phyloP scores from a whole-genome alignment of 2,329 filamentous ascomycete genomes.

The Fusarium circinatum region DNA sequence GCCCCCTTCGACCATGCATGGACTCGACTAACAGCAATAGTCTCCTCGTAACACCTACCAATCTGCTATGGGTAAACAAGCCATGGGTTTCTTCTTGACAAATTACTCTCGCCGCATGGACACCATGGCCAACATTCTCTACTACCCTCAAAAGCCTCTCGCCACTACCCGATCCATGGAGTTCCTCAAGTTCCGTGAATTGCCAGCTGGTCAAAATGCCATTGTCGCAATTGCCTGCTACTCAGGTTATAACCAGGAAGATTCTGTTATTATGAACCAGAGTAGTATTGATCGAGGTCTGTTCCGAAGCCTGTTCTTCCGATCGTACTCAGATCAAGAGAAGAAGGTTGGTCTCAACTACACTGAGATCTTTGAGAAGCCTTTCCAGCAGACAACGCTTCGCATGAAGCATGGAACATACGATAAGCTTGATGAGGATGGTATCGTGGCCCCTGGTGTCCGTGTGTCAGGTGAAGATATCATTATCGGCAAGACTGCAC shows the following conservation, averaged over 20 bases:
- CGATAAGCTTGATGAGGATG: conserved; percentile 97
- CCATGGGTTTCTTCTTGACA: conserved; percentile 98
- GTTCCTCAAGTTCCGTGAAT: conserved; percentile 96
- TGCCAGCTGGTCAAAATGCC: conserved; percentile 96
- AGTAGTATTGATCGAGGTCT: conserved; percentile 97
- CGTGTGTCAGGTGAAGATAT: conserved; percentile 98
- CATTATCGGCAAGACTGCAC: conserved; percentile 98
- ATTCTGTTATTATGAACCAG: conserved; percentile 99
- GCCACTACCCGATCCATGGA: conserved; percentile 98
- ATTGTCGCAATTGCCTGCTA: conserved; percentile 98
- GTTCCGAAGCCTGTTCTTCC: conserved; percentile 97
- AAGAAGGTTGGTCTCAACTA: conserved; percentile 95
- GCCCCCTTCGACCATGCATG: too few species aligned
- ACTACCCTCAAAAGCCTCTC: conserved; percentile 97
- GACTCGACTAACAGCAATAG: conserved; percentile 53
- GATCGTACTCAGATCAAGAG: conserved; percentile 96
- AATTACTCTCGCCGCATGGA: conserved; percentile 98
- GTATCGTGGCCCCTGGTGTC: conserved; percentile 91
- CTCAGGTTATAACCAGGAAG: conserved; percentile 99
- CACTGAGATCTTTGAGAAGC: conserved; percentile 95
- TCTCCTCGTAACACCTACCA: conserved; percentile 99
- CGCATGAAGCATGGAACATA: conserved; percentile 95
- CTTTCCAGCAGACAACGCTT: conserved; percentile 86
- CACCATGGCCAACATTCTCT: conserved; percentile 98
- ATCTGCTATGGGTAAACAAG: conserved; percentile 99